Evolutionary conservation across 75 land plant genomes (phyloP).

Genomic region (Ceratopteris richardii): DNA sequence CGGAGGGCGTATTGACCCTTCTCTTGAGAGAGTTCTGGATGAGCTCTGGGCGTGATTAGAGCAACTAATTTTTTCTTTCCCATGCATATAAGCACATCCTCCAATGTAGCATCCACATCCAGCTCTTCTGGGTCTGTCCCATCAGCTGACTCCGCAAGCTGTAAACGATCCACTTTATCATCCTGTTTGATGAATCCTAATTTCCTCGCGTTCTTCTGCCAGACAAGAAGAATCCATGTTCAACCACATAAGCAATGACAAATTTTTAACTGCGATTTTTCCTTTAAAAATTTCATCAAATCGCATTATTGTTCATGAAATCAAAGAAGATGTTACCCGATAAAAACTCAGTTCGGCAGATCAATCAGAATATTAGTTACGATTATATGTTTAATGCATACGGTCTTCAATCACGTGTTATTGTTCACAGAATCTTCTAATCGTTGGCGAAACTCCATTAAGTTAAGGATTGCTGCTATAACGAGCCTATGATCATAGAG

Average conservation of each 20-base stretch:
- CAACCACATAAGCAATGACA: not conserved
- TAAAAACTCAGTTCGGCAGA: no score
- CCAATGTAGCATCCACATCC: conserved; percentile 32
- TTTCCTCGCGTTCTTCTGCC: conserved; percentile 18
- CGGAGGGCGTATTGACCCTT: no score
- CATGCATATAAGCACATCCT: conserved; percentile 34
- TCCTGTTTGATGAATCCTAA: conserved; percentile 20
- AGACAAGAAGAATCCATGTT: no score
- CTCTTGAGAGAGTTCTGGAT: not conserved
- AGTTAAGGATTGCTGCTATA: no score
- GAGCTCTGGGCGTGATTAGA: conserved; percentile 9
- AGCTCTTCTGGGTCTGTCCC: conserved; percentile 34
- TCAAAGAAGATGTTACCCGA: no score
- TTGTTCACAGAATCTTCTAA: no score
- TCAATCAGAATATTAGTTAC: no score
- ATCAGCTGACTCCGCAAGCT: conserved; percentile 18
- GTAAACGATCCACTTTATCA: conserved; percentile 25
- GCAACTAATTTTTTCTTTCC: conserved; percentile 24
- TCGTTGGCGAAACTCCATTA: no score
- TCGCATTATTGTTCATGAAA: no score
- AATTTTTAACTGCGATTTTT: not conserved
- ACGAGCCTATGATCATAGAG: no score
- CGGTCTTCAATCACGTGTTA: no score
- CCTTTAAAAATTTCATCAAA: not conserved
- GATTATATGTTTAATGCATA: no score